Evolutionary conservation across 371 early-diverging fungal species (phyloP).

Genomic region (Conidiobolus incongruus): DNA sequence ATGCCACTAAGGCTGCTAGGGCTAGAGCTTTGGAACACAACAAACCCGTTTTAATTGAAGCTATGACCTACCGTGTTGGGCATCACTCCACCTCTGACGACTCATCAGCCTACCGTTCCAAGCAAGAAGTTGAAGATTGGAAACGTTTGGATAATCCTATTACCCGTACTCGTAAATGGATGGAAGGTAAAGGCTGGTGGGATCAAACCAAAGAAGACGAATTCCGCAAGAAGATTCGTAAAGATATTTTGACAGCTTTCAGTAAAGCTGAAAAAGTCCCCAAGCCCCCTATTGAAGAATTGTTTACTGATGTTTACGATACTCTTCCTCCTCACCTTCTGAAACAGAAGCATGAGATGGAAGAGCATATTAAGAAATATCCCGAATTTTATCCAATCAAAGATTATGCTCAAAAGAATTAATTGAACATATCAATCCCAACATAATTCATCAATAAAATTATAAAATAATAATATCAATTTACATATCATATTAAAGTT

Average conservation of each 20-base stretch:
- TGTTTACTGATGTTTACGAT: conserved; percentile 92
- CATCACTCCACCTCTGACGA: conserved; percentile 97
- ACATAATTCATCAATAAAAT: too few relatives aligned
- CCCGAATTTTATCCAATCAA: conserved; percentile 54
- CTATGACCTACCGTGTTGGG: conserved; percentile 90
- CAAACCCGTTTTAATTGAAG: conserved; percentile 86
- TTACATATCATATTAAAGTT: too few relatives aligned
- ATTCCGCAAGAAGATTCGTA: conserved; percentile 27
- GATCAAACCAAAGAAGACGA: conserved; percentile 43
- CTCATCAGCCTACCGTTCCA: conserved; percentile 79
- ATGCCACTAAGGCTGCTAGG: conserved; percentile 68
- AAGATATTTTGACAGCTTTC: conserved; percentile 54
- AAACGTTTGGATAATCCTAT: conserved; percentile 73
- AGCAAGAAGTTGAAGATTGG: conserved; percentile 81
- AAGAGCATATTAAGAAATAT: conserved; percentile 53
- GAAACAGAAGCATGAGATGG: conserved; percentile 57
- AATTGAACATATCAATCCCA: not conserved
- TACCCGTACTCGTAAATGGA: conserved; percentile 66
- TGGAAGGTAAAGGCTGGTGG: conserved; percentile 76
- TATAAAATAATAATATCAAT: too few relatives aligned
- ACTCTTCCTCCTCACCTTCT: conserved; percentile 44
- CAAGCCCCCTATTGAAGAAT: conserved; percentile 60
- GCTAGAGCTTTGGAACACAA: conserved; percentile 49
- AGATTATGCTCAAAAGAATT: not conserved
- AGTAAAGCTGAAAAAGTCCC: conserved; percentile 59